phyloP scores from a whole-genome alignment of 768 basidiomycete genomes.

The Leccinum pellstonianum region DNA sequence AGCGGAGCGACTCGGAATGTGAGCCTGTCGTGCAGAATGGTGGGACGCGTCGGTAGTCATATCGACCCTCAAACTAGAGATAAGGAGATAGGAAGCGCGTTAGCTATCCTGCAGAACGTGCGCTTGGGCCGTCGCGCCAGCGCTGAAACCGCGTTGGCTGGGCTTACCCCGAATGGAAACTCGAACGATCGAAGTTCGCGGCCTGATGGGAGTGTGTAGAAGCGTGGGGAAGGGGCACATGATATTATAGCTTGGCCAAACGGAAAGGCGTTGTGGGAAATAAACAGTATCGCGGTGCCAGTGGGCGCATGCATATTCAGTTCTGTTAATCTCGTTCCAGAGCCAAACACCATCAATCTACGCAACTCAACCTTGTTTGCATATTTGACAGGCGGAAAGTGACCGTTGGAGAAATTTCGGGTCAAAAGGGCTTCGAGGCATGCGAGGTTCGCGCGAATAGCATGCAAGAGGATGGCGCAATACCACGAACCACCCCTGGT shows the following conservation, averaged over 20 bases:
- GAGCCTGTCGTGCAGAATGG: not conserved
- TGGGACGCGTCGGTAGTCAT: not conserved
- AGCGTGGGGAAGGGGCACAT: slow-evolving; percentile 15
- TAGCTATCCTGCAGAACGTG: slow-evolving; percentile 6
- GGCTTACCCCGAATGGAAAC: slow-evolving; percentile 6
- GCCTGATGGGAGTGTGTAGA: slow-evolving; percentile 12
- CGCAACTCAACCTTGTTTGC: slow-evolving; percentile 18
- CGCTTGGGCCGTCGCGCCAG: slow-evolving; percentile 4
- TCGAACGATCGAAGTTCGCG: slow-evolving; percentile 13
- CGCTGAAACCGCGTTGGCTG: not conserved
- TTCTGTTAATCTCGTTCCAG: not conserved
- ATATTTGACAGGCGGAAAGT: not conserved
- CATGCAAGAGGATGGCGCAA: not conserved
- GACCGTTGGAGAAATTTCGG: not conserved
- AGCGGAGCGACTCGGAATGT: not conserved
- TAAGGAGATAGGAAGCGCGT: not conserved
- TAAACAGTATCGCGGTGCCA: not conserved
- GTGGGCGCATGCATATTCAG: not conserved
- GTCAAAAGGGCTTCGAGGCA: not conserved
- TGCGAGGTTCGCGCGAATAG: slow-evolving; percentile 3
- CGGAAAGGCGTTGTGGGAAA: not conserved
- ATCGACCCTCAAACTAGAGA: not conserved
- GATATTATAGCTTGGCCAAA: slow-evolving; percentile 4
- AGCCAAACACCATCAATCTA: slow-evolving; percentile 2
- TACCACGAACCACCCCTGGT: not conserved